Evolutionary conservation across 2,329 filamentous ascomycete species (phyloP).

Genomic region (Fusarium sambucinum): DNA sequence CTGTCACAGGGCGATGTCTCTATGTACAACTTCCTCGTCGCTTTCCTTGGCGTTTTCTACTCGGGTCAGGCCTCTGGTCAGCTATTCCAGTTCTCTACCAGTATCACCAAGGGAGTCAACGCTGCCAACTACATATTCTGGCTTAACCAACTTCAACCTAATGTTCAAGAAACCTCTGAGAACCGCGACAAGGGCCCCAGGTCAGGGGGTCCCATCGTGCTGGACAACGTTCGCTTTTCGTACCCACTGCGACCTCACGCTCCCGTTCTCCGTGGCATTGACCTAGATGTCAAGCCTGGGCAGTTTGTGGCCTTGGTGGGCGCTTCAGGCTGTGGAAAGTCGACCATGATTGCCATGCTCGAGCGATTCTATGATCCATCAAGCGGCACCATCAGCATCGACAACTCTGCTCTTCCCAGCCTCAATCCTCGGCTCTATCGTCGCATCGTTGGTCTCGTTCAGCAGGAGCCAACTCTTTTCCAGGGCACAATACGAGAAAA

Average conservation of each 20-base stretch:
- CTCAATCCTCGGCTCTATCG: conserved; percentile 65
- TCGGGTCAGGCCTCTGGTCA: conserved; percentile 57
- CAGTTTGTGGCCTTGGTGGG: conserved; percentile 68
- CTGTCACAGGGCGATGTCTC: conserved; percentile 60
- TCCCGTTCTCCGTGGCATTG: conserved; percentile 58
- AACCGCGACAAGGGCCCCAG: conserved; percentile 56
- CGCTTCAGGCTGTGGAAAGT: conserved; percentile 68
- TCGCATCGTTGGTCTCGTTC: conserved; percentile 65
- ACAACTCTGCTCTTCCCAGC: conserved; percentile 55
- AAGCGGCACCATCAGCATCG: conserved; percentile 61
- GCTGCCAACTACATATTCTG: conserved; percentile 65
- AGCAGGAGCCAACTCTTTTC: conserved; percentile 75
- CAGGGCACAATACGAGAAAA: conserved; percentile 86
- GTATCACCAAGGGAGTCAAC: conserved; percentile 63
- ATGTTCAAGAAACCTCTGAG: conserved; percentile 56
- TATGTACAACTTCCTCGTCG: conserved; percentile 64
- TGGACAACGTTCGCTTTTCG: conserved; percentile 70
- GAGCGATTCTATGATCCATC: conserved; percentile 60
- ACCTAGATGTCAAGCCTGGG: conserved; percentile 55
- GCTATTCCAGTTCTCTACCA: conserved; percentile 63
- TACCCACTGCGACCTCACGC: conserved; percentile 65
- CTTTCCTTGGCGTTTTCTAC: conserved; percentile 65
- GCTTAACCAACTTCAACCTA: conserved; percentile 58
- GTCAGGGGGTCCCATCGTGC: conserved; percentile 55
- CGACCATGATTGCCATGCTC: conserved; percentile 68